Conservation (phyloP, 2,329 filamentous ascomycete species). For the Hortaea sp. region DNA sequence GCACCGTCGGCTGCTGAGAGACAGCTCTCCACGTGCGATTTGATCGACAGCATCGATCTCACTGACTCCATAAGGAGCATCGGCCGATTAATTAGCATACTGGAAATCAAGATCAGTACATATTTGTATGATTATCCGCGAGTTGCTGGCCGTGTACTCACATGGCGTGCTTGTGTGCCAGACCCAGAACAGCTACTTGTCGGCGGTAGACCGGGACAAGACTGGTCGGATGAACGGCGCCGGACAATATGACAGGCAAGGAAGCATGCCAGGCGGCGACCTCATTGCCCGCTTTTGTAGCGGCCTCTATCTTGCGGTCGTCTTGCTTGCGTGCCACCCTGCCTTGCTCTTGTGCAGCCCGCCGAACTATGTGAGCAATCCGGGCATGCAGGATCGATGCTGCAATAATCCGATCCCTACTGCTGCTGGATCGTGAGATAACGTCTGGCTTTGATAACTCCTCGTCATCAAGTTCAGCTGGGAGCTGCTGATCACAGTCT, state of each 20-base stretch:
- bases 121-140: too few species aligned
- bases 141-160: too few species aligned
- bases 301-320: slow-evolving; percentile 16
- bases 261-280: slow-evolving; percentile 37
- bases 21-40: slow-evolving; percentile 34
- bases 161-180: slow-evolving; percentile 46
- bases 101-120: too few species aligned
- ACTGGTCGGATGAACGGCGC: slow-evolving; percentile 33
- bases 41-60: slow-evolving; percentile 14
- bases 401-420: slow-evolving; percentile 23
- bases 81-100: slow-evolving; percentile 45
- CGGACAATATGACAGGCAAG: slow-evolving; percentile 35
- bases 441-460: slow-evolving; percentile 8
- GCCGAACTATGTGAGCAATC: slow-evolving; percentile 19
- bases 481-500: slow-evolving; percentile 21
- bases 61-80: slow-evolving; percentile 37
- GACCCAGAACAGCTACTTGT: slow-evolving; percentile 44
- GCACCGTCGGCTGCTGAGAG: slow-evolving; percentile 39
- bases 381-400: slow-evolving; percentile 22
- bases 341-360: slow-evolving; percentile 21
- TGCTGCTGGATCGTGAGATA: background rate
- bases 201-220: slow-evolving; percentile 42
- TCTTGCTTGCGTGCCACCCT: slow-evolving; percentile 10
- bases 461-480: slow-evolving; percentile 21
- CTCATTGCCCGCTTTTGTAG: slow-evolving; percentile 33